Evolutionary conservation across 2,329 filamentous ascomycete species (phyloP).

Genomic region (Scytalidium sp.): DNA sequence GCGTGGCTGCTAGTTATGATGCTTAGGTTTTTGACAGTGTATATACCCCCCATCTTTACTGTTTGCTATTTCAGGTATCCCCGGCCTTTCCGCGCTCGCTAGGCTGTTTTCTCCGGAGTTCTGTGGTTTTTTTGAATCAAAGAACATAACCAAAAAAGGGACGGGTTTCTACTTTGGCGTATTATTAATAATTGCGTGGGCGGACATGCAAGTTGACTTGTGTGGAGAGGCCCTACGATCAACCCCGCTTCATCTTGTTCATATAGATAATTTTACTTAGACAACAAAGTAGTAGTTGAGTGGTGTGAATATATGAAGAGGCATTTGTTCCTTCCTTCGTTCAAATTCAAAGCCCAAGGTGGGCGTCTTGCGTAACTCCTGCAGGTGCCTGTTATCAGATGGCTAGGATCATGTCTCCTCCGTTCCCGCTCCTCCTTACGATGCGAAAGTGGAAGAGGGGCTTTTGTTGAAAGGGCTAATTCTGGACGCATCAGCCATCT

Average conservation of each 20-base stretch:
- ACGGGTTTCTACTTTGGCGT: background rate
- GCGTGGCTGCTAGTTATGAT: constrained; percentile 28
- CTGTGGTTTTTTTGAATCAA: background rate
- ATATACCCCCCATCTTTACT: background rate
- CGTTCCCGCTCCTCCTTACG: no score
- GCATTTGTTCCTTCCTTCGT: no score
- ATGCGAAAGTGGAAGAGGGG: no score
- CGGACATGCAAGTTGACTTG: background rate
- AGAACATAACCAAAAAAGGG: background rate
- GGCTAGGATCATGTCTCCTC: no score
- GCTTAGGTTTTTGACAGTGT: constrained; percentile 9
- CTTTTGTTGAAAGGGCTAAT: no score
- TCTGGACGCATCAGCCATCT: no score
- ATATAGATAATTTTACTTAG: background rate
- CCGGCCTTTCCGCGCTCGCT: background rate
- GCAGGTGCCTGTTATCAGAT: no score
- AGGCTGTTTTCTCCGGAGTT: background rate
- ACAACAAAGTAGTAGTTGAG: background rate
- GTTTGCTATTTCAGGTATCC: background rate
- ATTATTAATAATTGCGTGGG: background rate
- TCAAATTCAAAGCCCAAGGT: no score
- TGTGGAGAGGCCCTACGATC: background rate
- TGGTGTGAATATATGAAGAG: background rate
- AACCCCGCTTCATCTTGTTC: background rate
- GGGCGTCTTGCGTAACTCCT: no score